These are phyloP conservation scores for Microstroma glucosiphilum DNA, from an alignment of 1,284 basidiomycete genomes.

Conservation along the genomic window DNA sequence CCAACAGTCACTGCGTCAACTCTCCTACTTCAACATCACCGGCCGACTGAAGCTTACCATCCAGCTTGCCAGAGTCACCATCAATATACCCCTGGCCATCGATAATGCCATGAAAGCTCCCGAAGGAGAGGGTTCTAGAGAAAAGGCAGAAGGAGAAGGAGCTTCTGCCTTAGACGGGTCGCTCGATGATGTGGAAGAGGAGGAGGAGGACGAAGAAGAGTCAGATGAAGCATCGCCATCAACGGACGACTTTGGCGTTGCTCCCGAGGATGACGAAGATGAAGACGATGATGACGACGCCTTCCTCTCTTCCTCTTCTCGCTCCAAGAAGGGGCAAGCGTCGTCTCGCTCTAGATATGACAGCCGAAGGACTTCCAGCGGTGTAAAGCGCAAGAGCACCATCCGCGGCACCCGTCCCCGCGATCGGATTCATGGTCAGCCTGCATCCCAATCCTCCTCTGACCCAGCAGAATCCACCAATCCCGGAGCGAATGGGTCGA, in stretches of 20 bases:
- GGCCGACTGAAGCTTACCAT: conserved; percentile 71
- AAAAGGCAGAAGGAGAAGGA: conserved; percentile 20
- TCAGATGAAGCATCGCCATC: neutral
- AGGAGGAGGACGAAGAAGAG: conserved; percentile 9
- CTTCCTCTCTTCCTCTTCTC: too few relatives aligned
- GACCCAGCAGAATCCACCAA: too few relatives aligned
- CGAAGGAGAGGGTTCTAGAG: conserved; percentile 7
- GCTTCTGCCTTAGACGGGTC: conserved; percentile 20
- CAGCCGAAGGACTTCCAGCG: neutral
- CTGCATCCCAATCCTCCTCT: too few relatives aligned
- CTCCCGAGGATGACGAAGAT: conserved; percentile 9
- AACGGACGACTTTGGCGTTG: conserved; percentile 3
- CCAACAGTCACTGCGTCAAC: conserved; percentile 66
- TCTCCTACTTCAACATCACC: conserved; percentile 69
- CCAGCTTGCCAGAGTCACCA: conserved; percentile 70
- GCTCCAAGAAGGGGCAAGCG: too few relatives aligned
- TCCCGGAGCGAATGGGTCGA: too few relatives aligned
- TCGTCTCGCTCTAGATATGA: neutral
- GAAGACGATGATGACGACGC: conserved; percentile 11
- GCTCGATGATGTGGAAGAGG: conserved; percentile 11
- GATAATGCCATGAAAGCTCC: conserved; percentile 61
- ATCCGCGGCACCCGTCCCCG: too few relatives aligned
- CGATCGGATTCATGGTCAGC: too few relatives aligned
- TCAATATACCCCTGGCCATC: conserved; percentile 68
- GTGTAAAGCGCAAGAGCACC: neutral